Base-by-base conservation (phyloP, 306 rosid species). In the Cicer yamashitae region DNA sequence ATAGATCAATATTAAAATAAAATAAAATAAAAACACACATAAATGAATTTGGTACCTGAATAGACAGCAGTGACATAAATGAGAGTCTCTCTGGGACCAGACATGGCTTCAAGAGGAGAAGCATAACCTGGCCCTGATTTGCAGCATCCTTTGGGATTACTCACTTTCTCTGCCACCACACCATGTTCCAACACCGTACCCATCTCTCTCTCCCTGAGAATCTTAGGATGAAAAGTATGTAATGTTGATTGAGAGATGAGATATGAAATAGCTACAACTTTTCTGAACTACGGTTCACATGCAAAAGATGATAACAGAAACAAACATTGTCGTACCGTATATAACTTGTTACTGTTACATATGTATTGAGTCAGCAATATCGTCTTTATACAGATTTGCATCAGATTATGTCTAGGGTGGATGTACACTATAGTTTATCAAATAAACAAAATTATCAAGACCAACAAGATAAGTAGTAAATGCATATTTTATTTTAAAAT, bases 101-200 rank as follows among this genome's bases (percentile, higher is more conserved):
- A 71, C 90, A 94, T 90, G 85, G 98, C 97, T 12, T 84, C 83
- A 10, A 87, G 74, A 0, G 98, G 98, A 2, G 91, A 51, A 67
- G 93, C 91, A 52, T 91, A 94, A 2, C 98, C 97, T 0, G 98
- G 98, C 9, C 98, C 98, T 58, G 67, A 70, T 63, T 67, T 71
- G 83, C 97, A 90, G 84, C 96, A 88, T 1, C 71, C 81, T 3
- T 68, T 46, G 2, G 7, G 62, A 38, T 72, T 74, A 14, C 39
- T 45, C 37, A 0, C 56, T 34, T 57, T 73, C 15, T 11, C 66
- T 18, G 13, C 48, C 30, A 71, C 70, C 12, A 10, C 71, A 10
- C 8, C 60, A 7, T 47, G 60, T 40, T 38, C 22, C 54, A 8
- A 2, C 69, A 45, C 66, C 3, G 78, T 17, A n/a, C 50, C 71